Evolutionary conservation across 2,329 filamentous ascomycete genomes (phyloP), one percentile per base, ranked within the genome.

Genomic region (Xylaria sp.): DNA sequence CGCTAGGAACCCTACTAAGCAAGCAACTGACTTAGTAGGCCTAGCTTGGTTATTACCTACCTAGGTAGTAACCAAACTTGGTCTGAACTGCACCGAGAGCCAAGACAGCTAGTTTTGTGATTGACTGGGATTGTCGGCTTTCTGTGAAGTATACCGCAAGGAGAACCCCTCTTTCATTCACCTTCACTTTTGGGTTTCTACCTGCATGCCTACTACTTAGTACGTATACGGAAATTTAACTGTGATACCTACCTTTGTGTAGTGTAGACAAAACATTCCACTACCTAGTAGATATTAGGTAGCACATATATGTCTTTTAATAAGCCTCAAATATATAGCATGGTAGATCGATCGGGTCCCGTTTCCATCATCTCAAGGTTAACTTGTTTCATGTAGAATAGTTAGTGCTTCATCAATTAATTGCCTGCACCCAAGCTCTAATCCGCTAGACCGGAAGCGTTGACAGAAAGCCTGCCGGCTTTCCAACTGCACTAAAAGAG

Each of bases 11-110:
- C 35, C 21, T n/a, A n/a, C n/a, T n/a, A n/a, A n/a, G n/a, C 40
- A 35, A 42, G n/a, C 25, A 21, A 32, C 51, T n/a, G 42, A 58
- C 32, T 53, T 58, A 16, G 61, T 44, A 8, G 48, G 21, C 60
- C 40, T 55, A 60, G 21, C 44, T 61, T 23, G 27, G 16, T 29
- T 62, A 55, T n/a, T 10, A n/a, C 12, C n/a, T n/a, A n/a, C n/a
- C n/a, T n/a, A n/a, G n/a, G n/a, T n/a, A n/a, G n/a, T 10, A 35
- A 61, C 47, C 47, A 50, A 61, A 44, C 32, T 21, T 53, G 23
- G 59, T 42, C n/a, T 53, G 27, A 13, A 32, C 35, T 21, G 16
- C 42, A 18, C 25, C 27, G 27, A 42, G 48, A 29, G 37, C 37
- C n/a, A n/a, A n/a, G n/a, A n/a, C n/a, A n/a, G 9, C 8, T 3